Percentiles rank a stretch among this genome's conserved stretches.
Evolutionary conservation across 345 rosid species (phyloP).

Genomic region (Litchi chinensis): DNA sequence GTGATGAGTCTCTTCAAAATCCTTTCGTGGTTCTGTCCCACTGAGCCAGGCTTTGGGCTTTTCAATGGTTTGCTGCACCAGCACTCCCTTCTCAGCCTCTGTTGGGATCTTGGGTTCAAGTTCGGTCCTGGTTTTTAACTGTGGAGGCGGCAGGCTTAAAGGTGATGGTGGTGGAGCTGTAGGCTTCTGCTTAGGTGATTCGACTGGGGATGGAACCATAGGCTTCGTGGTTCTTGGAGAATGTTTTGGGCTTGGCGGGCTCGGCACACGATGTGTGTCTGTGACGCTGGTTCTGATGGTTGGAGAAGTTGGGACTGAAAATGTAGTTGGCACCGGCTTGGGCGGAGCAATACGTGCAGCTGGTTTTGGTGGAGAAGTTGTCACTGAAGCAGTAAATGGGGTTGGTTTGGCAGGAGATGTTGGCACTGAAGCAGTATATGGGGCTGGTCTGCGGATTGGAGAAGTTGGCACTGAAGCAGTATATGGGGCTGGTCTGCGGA

Average conservation of each 20-base stretch:
- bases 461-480: slow-evolving; percentile 29
- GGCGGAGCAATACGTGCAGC: not conserved
- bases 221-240: slow-evolving; percentile 29
- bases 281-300: not conserved
- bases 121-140: slow-evolving; percentile 40
- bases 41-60: slow-evolving; percentile 35
- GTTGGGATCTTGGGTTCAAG: slow-evolving; percentile 42
- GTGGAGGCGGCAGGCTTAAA: slow-evolving; percentile 70
- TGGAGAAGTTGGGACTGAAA: not conserved
- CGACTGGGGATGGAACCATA: slow-evolving; percentile 36
- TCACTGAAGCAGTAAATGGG: not conserved
- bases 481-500: slow-evolving; percentile 1
- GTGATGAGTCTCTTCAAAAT: slow-evolving; percentile 14
- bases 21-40: slow-evolving; percentile 18
- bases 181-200: slow-evolving; percentile 42
- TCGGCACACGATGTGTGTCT: slow-evolving; percentile 1
- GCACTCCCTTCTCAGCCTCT: slow-evolving; percentile 63
- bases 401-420: slow-evolving; percentile 26
- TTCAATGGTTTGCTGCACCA: slow-evolving; percentile 49
- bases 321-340: not conserved
- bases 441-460: slow-evolving; percentile 11
- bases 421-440: slow-evolving; percentile 19
- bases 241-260: slow-evolving; percentile 18
- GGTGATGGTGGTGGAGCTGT: slow-evolving; percentile 73
- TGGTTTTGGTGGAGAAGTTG: not conserved